phyloP scores from a whole-genome alignment of 768 basidiomycete genomes.

The Dentipellis sp. region DNA sequence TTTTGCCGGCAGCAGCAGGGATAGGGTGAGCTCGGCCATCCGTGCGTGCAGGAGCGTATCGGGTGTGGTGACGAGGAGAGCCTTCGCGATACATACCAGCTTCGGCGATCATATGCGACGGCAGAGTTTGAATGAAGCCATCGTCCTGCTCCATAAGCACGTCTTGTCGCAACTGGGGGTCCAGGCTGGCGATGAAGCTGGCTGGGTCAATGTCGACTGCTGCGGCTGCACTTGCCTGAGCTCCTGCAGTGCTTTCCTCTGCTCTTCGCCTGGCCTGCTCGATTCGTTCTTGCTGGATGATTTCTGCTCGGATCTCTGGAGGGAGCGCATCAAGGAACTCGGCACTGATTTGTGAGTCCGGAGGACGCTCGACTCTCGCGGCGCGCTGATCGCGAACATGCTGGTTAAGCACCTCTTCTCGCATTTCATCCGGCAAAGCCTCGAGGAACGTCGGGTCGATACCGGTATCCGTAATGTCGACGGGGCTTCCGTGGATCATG shows the following conservation, averaged over 20 bases:
- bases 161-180: constrained; percentile 83
- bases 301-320: constrained; percentile 93
- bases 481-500: constrained; percentile 82
- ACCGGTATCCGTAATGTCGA: constrained; percentile 97
- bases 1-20: constrained; percentile 30
- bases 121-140: constrained; percentile 71
- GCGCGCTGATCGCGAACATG: constrained; percentile 89
- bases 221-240: constrained; percentile 31
- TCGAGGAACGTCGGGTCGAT: constrained; percentile 98
- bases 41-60: neutral
- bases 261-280: constrained; percentile 60
- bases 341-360: constrained; percentile 82
- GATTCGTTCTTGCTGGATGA: constrained; percentile 88
- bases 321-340: constrained; percentile 97
- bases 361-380: constrained; percentile 60
- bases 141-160: constrained; percentile 87
- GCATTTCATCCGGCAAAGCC: constrained; percentile 96
- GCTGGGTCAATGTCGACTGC: constrained; percentile 71
- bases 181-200: constrained; percentile 86
- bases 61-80: neutral
- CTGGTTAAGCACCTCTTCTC: constrained; percentile 95
- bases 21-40: constrained; percentile 5
- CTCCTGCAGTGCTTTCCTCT: constrained; percentile 26
- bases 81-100: constrained; percentile 64
- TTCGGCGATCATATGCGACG: constrained; percentile 82